phyloP scores from a whole-genome alignment of 2,329 filamentous ascomycete species.

The Blumeriella jaapii region DNA sequence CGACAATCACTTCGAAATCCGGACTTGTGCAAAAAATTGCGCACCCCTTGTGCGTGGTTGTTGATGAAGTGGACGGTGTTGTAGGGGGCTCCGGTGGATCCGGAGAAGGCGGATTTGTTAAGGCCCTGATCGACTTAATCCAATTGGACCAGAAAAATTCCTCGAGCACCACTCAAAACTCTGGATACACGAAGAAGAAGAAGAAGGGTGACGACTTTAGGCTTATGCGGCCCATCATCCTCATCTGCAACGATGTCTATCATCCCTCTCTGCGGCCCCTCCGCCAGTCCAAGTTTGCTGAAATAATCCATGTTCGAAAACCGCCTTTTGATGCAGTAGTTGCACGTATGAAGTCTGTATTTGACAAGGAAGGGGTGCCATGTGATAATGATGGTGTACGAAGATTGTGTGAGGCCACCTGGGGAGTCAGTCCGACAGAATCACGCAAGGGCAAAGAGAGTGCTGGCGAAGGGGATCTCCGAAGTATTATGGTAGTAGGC shows the following conservation, averaged over 20 bases:
- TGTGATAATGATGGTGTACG: conserved; percentile 85
- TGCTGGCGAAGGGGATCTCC: conserved; percentile 60
- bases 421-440: conserved; percentile 68
- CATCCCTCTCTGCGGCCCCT: conserved; percentile 78
- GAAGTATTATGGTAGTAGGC: conserved; percentile 74
- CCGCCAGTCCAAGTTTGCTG: conserved; percentile 72
- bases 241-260: conserved; percentile 97
- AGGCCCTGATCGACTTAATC: conserved; percentile 84
- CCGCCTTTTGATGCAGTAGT: conserved; percentile 81
- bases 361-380: conserved; percentile 77
- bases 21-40: conserved; percentile 56
- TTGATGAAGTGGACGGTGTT: conserved; percentile 94
- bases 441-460: conserved; percentile 56
- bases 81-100: conserved; percentile 65
- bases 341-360: conserved; percentile 67
- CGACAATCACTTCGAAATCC: conserved; percentile 38
- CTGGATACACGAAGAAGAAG: conserved; percentile 31
- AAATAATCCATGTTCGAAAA: conserved; percentile 85
- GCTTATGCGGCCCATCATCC: conserved; percentile 74
- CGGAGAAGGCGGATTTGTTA: conserved; percentile 90
- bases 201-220: conserved; percentile 79
- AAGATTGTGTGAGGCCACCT: conserved; percentile 70
- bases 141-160: conserved; percentile 75
- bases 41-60: conserved; percentile 81
- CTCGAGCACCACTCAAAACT: conserved; percentile 26